Evolutionary conservation across 768 basidiomycete genomes (phyloP).

Genomic region (Lentinula raphanica): DNA sequence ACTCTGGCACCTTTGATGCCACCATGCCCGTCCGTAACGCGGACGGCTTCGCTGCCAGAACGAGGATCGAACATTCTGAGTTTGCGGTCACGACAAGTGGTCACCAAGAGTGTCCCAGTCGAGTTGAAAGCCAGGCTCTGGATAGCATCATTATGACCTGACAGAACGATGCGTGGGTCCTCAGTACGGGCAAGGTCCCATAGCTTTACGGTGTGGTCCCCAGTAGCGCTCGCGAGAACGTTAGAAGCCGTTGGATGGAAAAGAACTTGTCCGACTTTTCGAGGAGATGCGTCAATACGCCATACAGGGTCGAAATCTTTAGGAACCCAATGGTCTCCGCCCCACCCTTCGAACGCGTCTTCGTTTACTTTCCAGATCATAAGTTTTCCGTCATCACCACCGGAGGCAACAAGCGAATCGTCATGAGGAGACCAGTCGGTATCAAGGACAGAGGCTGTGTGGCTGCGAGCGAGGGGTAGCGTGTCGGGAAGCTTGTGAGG

Average conservation of each 20-base stretch:
- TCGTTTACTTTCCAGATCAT: conserved; percentile 84
- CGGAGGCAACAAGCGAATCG: conserved; percentile 85
- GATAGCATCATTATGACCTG: conserved; percentile 82
- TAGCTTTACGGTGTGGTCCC: conserved; percentile 83
- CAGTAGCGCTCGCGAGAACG: conserved; percentile 74
- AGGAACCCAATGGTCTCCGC: conserved; percentile 74
- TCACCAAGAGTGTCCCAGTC: conserved; percentile 76
- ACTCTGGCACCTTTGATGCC: conserved; percentile 92
- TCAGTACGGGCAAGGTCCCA: conserved; percentile 86
- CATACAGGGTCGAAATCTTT: conserved; percentile 82
- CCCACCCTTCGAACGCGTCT: conserved; percentile 76
- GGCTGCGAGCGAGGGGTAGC: conserved; percentile 85
- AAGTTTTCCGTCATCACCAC: conserved; percentile 90
- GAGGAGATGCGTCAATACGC: conserved; percentile 69
- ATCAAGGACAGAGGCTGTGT: conserved; percentile 82
- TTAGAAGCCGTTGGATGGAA: conserved; percentile 91
- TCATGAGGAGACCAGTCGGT: conserved; percentile 96
- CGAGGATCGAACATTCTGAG: conserved; percentile 90
- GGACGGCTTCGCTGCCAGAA: conserved; percentile 73
- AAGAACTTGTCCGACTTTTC: conserved; percentile 90
- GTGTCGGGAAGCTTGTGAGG: conserved; percentile 86
- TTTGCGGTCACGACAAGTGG: conserved; percentile 91
- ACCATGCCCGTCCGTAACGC: conserved; percentile 79
- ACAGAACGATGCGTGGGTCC: conserved; percentile 51
- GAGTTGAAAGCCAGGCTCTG: conserved; percentile 81